These are phyloP conservation scores for Ophiosphaerella narmari DNA, from an alignment of 2,329 filamentous ascomycete genomes.

Conservation along the genomic window DNA sequence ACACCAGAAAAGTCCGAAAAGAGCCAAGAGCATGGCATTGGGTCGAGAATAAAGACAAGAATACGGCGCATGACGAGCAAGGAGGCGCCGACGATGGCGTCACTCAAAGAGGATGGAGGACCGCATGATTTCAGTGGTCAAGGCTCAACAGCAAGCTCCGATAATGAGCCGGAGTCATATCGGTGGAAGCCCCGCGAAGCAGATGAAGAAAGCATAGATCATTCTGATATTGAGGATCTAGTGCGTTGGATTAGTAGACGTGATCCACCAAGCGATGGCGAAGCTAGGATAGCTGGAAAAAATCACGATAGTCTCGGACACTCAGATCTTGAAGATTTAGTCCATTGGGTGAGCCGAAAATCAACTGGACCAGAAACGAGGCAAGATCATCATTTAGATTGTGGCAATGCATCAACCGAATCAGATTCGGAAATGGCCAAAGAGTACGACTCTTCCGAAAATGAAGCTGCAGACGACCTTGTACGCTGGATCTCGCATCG, in stretches of 20 bases:
- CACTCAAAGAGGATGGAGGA: slow-evolving; percentile 24
- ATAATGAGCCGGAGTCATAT: slow-evolving; percentile 19
- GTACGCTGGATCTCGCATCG: slow-evolving; percentile 31
- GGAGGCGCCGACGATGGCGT: slow-evolving; percentile 28
- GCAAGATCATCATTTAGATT: slow-evolving; percentile 12
- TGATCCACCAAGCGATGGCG: slow-evolving; percentile 36
- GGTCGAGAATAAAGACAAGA: slow-evolving; percentile 29
- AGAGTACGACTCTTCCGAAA: slow-evolving; percentile 12
- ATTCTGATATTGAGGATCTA: slow-evolving; percentile 40
- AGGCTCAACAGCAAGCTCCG: slow-evolving; percentile 30
- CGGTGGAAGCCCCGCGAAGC: slow-evolving; percentile 11
- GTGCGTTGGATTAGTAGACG: slow-evolving; percentile 41
- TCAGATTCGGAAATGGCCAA: slow-evolving; percentile 28
- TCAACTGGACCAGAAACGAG: slow-evolving; percentile 5
- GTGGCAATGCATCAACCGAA: slow-evolving; percentile 36
- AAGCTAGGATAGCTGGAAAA: slow-evolving; percentile 21
- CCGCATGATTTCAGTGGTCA: slow-evolving; percentile 21
- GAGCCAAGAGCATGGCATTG: slow-evolving; percentile 21
- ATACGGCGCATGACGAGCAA: slow-evolving; percentile 37
- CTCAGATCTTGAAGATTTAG: slow-evolving; percentile 40
- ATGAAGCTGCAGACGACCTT: slow-evolving; percentile 28
- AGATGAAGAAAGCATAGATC: slow-evolving; percentile 32
- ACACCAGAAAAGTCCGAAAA: slow-evolving; percentile 26
- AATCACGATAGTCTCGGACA: slow-evolving; percentile 34
- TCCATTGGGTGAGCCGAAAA: slow-evolving; percentile 31